Base-by-base conservation (phyloP, 2,329 filamentous ascomycete genomes). In the Aspergillus eucalypticola region DNA sequence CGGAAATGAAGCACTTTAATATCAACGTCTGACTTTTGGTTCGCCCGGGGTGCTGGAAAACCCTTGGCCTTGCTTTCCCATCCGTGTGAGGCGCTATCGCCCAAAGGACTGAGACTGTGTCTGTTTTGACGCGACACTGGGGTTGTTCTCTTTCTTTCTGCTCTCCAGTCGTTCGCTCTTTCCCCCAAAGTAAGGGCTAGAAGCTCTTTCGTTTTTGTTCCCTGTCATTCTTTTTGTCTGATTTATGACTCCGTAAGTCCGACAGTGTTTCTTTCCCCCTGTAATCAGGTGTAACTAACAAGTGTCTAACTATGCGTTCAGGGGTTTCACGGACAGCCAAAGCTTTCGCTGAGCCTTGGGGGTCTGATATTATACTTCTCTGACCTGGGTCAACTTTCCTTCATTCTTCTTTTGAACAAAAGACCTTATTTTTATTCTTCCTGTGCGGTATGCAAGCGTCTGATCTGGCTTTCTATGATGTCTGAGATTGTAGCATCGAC, bases 311-410 rank as follows among this genome's bases (percentile, higher is more conserved):
- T 48, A 35, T 52, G 54, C 49, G 53, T 39, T 56, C 58, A 66
- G 60, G 64, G 60, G 62, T 57, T 46, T 64, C 50, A 52, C 59
- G 49, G 52, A 50, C 17, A 38, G 52, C 46, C 54, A 52, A 52
- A 60, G 52, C 53, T 56, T 53, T 48, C 56, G 54, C 63, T 66
- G 62, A 65, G 64, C 66, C 60, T 61, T 62, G 62, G 60, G 60
- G 64, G 67, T 71, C 69, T 69, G 67, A 69, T 64, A 71, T 64
- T 64, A 66, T 67, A 64, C 60, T 49, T 38, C 57, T 59, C 56
- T 64, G 58, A 66, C 56, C 51, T 52, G 46, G 46, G 35, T 62
- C 61, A 62, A 49, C 59, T 23, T 60, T 63, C 61, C 56, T 60
- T 68, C 65, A 27, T 71, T 71, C 61, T 19, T 65, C 61, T 59